These are phyloP conservation scores for Pleurotus citrinopileatus DNA, from an alignment of 768 basidiomycete species.

Conservation along the genomic window DNA sequence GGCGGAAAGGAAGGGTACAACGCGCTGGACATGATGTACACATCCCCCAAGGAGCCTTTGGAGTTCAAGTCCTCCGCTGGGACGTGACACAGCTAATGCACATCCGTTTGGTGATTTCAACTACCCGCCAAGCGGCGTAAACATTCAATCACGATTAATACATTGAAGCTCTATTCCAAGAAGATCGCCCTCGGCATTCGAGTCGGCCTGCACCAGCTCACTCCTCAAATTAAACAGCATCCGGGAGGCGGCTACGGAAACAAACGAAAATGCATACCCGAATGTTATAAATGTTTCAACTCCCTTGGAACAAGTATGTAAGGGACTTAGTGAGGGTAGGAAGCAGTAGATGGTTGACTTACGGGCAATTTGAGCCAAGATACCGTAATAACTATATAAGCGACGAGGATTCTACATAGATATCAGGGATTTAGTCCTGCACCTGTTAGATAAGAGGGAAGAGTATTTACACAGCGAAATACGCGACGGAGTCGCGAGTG, in stretches of 20 bases:
- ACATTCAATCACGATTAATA: too few relatives aligned
- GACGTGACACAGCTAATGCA: too few relatives aligned
- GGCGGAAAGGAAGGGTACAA: too few relatives aligned
- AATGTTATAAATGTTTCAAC: background rate
- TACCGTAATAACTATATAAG: background rate
- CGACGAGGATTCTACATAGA: background rate
- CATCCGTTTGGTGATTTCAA: too few relatives aligned
- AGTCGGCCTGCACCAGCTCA: too few relatives aligned
- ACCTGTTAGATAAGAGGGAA: background rate
- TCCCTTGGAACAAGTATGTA: background rate
- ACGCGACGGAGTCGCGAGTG: background rate
- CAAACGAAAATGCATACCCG: background rate
- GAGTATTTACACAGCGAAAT: background rate
- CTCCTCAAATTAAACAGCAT: background rate
- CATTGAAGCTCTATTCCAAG: too few relatives aligned
- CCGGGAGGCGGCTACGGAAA: background rate
- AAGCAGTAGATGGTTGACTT: too few relatives aligned
- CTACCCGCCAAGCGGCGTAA: too few relatives aligned
- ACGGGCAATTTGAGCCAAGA: background rate
- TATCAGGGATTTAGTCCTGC: background rate
- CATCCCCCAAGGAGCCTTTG: too few relatives aligned
- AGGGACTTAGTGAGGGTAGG: background rate
- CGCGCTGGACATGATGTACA: too few relatives aligned
- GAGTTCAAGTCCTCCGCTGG: too few relatives aligned
- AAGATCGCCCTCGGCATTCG: too few relatives aligned